Evolutionary conservation across 2,329 filamentous ascomycete species (phyloP), one percentile per base, ranked within the genome.

Genomic region (Clonostachys sp.): DNA sequence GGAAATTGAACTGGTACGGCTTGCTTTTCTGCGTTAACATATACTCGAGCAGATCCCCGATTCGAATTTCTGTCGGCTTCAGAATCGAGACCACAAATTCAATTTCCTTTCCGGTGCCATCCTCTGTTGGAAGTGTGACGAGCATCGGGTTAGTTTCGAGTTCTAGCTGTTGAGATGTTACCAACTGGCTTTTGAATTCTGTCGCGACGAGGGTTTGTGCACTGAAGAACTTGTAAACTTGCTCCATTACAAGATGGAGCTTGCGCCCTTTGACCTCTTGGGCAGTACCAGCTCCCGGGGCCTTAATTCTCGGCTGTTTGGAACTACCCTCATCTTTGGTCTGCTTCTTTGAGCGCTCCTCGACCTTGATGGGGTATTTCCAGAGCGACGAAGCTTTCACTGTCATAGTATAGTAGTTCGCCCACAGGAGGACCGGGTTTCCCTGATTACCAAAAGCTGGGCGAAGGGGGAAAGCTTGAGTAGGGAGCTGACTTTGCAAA

Each of bases 391-490:
- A 55, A 0, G 61, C 55, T 39, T 67, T 65, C 8, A 74, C 52
- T 7, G 64, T 55, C 43, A 82, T 48, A 2, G 61, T 61, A 53
- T 78, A 81, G 53, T 77, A 81, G 57, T 83, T 82, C 5, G 77
- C 65, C 75, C 76, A 81, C 0, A 82, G 62, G 2, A 63, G 54
- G 3, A 78, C 69, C 0, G 57, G 41, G 2, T 42, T 59, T 5
- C 78, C 79, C 6, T 53, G 53, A 4, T 57, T 66, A 17, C 77
- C 77, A 51, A 72, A 81, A 2, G 68, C 70, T 17, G 79, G 79
- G 3, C 78, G 70, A 8, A 57, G 48, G 4, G 78, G 74, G 42
- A 81, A 66, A 16, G 57, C 36, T n/a, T 39, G 14, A 18, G 14
- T 18, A 39, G 36, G 24, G 24, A 30, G 24, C 24, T 30, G 24